phyloP scores from a whole-genome alignment of 2,329 filamentous ascomycete genomes.

The Neopestalotiopsis sp. region DNA sequence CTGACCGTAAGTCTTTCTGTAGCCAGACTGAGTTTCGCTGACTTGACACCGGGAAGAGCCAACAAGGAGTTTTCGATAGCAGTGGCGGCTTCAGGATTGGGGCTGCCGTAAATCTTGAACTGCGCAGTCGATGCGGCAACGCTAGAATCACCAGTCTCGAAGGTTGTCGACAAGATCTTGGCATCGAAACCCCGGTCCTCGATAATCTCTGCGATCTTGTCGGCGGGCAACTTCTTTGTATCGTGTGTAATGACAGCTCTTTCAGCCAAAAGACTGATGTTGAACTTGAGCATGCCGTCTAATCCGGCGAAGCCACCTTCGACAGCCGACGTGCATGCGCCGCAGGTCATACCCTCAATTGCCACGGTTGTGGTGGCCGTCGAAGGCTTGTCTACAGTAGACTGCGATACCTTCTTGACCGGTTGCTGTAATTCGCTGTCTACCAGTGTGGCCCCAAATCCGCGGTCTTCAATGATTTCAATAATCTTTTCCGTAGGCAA shows the following conservation, averaged over 20 bases:
- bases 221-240: constrained; percentile 68
- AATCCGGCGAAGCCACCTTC: constrained; percentile 80
- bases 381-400: constrained; percentile 41
- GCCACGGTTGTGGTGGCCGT: constrained; percentile 80
- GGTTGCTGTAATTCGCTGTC: constrained; percentile 64
- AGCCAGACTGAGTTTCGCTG: constrained; percentile 75
- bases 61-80: constrained; percentile 72
- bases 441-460: constrained; percentile 80
- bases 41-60: constrained; percentile 71
- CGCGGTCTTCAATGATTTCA: constrained; percentile 70
- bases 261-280: constrained; percentile 92
- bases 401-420: constrained; percentile 37
- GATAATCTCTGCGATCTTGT: constrained; percentile 80
- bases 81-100: constrained; percentile 73
- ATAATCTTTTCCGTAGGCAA: constrained; percentile 58
- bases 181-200: constrained; percentile 92
- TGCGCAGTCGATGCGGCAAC: constrained; percentile 67
- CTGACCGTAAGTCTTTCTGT: constrained; percentile 76
- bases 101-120: constrained; percentile 83
- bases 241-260: constrained; percentile 89
- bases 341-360: constrained; percentile 97
- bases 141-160: constrained; percentile 60
- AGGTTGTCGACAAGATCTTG: constrained; percentile 76
- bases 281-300: constrained; percentile 84
- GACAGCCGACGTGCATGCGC: constrained; percentile 91